These are phyloP conservation scores for Xylaria sp. DNA, from an alignment of 2,329 filamentous ascomycete species.

Conservation along the genomic window DNA sequence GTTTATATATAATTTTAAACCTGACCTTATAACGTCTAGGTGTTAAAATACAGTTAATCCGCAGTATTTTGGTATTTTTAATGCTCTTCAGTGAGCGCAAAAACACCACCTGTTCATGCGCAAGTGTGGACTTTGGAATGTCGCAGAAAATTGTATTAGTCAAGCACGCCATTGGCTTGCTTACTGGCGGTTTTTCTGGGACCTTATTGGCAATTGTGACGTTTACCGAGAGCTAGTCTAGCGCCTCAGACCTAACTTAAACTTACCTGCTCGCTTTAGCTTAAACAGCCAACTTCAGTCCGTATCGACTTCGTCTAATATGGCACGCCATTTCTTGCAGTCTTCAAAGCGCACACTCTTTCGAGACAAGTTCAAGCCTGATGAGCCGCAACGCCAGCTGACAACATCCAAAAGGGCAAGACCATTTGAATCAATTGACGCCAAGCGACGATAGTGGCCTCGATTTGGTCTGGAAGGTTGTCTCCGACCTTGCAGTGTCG, in stretches of 20 bases:
- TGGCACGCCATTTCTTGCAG: no score
- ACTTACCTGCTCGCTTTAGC: background rate
- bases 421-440: background rate
- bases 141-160: slow-evolving; percentile 20
- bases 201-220: background rate
- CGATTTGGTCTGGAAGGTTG: background rate
- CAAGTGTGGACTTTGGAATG: slow-evolving; percentile 17
- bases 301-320: background rate
- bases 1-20: background rate
- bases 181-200: slow-evolving; percentile 11
- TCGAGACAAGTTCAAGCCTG: background rate
- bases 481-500: slow-evolving; percentile 9
- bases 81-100: background rate
- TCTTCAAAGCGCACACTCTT: no score
- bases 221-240: background rate
- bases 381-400: slow-evolving; percentile 9
- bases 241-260: background rate
- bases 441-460: slow-evolving; percentile 10
- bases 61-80: background rate
- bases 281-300: background rate
- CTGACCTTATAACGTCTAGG: background rate
- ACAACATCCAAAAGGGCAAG: background rate
- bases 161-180: slow-evolving; percentile 25
- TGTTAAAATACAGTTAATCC: background rate
- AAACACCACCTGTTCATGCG: background rate